Evolutionary conservation across 139 green algal genomes (phyloP).

Genomic region (Gonium pectorale): DNA sequence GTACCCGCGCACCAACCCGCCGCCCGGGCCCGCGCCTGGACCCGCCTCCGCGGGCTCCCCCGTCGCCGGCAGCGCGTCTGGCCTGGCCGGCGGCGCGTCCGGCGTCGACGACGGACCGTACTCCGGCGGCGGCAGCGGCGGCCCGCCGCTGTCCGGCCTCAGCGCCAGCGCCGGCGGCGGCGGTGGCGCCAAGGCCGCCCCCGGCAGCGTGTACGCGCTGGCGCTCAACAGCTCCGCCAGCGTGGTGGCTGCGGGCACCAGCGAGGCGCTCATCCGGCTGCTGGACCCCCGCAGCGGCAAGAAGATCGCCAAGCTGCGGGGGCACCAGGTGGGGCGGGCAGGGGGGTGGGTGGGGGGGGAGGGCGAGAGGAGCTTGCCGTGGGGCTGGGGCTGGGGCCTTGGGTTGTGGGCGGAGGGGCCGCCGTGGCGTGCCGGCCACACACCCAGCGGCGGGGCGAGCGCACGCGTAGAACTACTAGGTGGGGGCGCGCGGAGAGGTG

Average conservation of each 20-base stretch:
- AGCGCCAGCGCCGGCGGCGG: not conserved
- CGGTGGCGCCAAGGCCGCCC: not conserved
- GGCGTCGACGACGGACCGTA: not conserved
- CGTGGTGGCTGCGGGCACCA: slow-evolving; percentile 81
- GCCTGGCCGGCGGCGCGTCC: not conserved
- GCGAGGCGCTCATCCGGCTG: slow-evolving; percentile 65
- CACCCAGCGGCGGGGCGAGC: no score
- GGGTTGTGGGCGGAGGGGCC: no score
- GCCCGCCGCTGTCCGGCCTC: not conserved
- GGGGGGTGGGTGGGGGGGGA: not conserved
- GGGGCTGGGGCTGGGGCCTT: no score
- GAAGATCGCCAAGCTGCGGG: slow-evolving; percentile 78
- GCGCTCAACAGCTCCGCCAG: slow-evolving; percentile 71
- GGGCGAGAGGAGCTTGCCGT: no score
- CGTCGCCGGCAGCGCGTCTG: no score
- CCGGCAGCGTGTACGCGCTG: slow-evolving; percentile 86
- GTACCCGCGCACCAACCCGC: not conserved
- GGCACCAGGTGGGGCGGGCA: not conserved
- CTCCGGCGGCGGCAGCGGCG: not conserved
- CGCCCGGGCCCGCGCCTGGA: no score
- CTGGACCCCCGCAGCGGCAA: slow-evolving; percentile 74
- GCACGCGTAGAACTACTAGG: no score
- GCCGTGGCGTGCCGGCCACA: no score
- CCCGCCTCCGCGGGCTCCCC: no score
- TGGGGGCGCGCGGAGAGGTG: no score